A percentile compares a stretch with the other conserved stretches of the same genome.
Evolutionary conservation across 768 basidiomycete species (phyloP).

Genomic region (Gymnopilus junonius): DNA sequence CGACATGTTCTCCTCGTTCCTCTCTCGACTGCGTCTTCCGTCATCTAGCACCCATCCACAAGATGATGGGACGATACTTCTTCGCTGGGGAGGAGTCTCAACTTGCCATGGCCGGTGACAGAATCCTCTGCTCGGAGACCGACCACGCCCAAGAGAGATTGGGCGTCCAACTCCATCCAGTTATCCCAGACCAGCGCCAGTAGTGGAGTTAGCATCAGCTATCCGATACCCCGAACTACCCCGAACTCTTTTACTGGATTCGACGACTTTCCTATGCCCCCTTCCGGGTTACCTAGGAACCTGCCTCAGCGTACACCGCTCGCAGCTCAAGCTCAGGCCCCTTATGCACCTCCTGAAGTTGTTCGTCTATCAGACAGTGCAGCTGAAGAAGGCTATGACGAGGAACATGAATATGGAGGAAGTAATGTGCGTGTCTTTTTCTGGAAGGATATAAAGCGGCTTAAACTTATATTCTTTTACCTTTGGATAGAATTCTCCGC

Average conservation of each 20-base stretch:
- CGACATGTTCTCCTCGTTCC: slow-evolving; percentile 22
- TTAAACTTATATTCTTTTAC: neutral
- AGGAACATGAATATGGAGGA: slow-evolving; percentile 6
- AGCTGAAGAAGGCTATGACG: slow-evolving; percentile 13
- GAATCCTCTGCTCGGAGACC: slow-evolving; percentile 21
- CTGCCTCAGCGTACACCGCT: neutral
- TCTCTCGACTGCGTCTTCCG: slow-evolving; percentile 27
- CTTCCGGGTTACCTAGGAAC: slow-evolving; percentile 10
- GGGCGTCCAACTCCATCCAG: slow-evolving; percentile 1
- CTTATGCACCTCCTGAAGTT: slow-evolving; percentile 23
- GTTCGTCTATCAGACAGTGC: slow-evolving; percentile 20
- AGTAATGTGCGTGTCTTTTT: neutral
- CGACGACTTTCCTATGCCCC: slow-evolving; percentile 17
- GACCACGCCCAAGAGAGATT: slow-evolving; percentile 17
- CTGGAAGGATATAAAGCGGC: neutral
- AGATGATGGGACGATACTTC: slow-evolving; percentile 24
- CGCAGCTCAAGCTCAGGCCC: neutral
- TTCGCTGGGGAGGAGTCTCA: slow-evolving; percentile 22
- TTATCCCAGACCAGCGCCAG: slow-evolving; percentile 1
- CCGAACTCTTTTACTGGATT: slow-evolving; percentile 39
- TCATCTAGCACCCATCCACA: neutral
- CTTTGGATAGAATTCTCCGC: slow-evolving; percentile 3
- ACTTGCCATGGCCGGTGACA: slow-evolving; percentile 33
- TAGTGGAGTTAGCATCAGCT: slow-evolving; percentile 33
- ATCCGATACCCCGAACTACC: slow-evolving; percentile 37